Percentiles rank a stretch among this genome's conserved stretches.
Conservation (phyloP, 768 basidiomycete genomes). For the Dentipellis sp. region DNA sequence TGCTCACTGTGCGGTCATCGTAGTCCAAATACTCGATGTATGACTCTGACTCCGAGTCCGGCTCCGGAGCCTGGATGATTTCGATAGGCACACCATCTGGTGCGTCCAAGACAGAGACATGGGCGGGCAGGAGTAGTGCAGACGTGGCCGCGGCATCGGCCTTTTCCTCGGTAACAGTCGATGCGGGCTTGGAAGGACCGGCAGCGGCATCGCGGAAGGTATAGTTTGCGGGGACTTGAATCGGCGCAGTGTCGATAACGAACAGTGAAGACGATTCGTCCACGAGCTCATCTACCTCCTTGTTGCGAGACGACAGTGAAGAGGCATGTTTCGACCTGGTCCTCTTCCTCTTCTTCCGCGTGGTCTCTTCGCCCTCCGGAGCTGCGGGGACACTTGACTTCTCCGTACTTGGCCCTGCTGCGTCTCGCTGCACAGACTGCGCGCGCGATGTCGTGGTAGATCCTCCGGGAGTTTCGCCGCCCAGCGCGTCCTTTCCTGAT, state of each 20-base stretch:
- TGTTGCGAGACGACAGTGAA: not conserved
- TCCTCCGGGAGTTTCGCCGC: not conserved
- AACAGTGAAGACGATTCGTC: slow-evolving; percentile 24
- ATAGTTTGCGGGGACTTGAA: slow-evolving; percentile 21
- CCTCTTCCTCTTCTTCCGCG: slow-evolving; percentile 4
- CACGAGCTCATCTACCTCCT: not conserved
- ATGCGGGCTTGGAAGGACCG: slow-evolving; percentile 1
- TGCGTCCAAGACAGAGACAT: slow-evolving; percentile 49
- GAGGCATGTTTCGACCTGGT: not conserved
- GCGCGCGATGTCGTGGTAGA: not conserved
- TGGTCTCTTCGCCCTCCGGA: not conserved
- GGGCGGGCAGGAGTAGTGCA: slow-evolving; percentile 51
- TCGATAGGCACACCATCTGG: slow-evolving; percentile 29
- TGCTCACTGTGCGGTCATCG: slow-evolving; percentile 42
- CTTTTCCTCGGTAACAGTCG: slow-evolving; percentile 1
- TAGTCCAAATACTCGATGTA: slow-evolving; percentile 77
- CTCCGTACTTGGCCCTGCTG: not conserved
- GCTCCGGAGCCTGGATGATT: slow-evolving; percentile 35
- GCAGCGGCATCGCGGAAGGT: slow-evolving; percentile 13
- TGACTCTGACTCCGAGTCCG: slow-evolving; percentile 50
- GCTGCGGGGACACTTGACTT: not conserved
- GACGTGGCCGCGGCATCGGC: slow-evolving; percentile 6
- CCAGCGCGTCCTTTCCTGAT: not conserved
- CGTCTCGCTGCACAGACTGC: not conserved
- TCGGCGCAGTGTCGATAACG: slow-evolving; percentile 40